phyloP scores from a whole-genome alignment of 257 asterid species.

The Datura wrightii region DNA sequence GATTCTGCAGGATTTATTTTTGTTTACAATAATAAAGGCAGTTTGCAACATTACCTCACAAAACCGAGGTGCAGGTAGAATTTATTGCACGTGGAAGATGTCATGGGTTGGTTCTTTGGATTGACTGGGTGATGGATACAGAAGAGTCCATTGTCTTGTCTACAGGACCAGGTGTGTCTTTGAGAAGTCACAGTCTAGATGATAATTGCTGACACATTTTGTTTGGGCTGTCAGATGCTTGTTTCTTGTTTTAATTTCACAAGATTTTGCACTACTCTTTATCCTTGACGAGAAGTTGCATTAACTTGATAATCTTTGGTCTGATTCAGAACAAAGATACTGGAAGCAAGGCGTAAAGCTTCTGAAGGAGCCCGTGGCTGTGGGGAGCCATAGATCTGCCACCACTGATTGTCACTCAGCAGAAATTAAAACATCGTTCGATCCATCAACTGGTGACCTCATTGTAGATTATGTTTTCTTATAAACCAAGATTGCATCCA shows the following conservation, averaged over 20 bases:
- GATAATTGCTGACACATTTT: not conserved
- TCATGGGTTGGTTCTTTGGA: slow-evolving; percentile 92
- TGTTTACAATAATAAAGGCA: slow-evolving; percentile 9
- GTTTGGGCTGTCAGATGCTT: not conserved
- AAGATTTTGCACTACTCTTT: not conserved
- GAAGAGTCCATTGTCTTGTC: slow-evolving; percentile 52
- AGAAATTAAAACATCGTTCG: slow-evolving; percentile 64
- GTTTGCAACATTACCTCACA: slow-evolving; percentile 8
- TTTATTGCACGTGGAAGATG: slow-evolving; percentile 67
- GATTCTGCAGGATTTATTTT: not conserved
- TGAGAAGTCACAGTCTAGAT: not conserved
- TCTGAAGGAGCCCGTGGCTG: slow-evolving; percentile 57
- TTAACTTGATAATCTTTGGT: not conserved
- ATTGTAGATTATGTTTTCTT: slow-evolving; percentile 50
- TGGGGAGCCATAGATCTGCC: slow-evolving; percentile 36
- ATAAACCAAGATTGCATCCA: slow-evolving; percentile 29
- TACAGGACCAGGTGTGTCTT: slow-evolving; percentile 83
- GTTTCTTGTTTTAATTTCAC: not conserved
- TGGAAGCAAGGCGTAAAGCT: slow-evolving; percentile 98
- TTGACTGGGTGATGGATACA: slow-evolving; percentile 80
- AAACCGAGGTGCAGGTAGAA: slow-evolving; percentile 52
- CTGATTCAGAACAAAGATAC: slow-evolving; percentile 63
- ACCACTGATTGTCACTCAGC: slow-evolving; percentile 39
- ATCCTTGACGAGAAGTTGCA: not conserved
- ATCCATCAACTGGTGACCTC: slow-evolving; percentile 71